phyloP scores from a whole-genome alignment of 225 moss, liverwort and hornwort genomes.

The Bryoerythrophyllum caledonicum region DNA sequence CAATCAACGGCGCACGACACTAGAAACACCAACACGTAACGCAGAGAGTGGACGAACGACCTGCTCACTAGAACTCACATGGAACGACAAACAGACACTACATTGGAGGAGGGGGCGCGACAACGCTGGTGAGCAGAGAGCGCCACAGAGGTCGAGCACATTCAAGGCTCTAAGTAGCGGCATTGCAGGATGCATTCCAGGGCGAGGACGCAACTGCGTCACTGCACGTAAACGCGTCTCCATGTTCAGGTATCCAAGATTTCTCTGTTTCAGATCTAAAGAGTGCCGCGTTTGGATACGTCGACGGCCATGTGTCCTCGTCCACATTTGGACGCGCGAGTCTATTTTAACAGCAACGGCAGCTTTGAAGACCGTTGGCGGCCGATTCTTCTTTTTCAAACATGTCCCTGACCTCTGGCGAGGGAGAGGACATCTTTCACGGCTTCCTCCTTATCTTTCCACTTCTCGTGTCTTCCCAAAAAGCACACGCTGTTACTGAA shows the following conservation, averaged over 20 bases:
- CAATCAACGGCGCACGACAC: neutral
- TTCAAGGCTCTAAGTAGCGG: neutral
- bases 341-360: neutral
- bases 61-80: neutral
- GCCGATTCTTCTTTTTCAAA: neutral
- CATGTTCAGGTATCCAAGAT: neutral
- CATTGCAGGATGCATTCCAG: neutral
- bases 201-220: neutral
- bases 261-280: neutral
- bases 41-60: neutral
- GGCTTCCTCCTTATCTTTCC: neutral
- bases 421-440: neutral
- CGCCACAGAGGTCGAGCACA: neutral
- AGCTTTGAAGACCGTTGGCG: neutral
- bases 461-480: neutral
- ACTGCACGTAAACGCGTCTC: neutral
- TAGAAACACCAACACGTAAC: neutral
- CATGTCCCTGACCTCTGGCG: neutral
- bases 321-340: neutral
- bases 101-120: neutral
- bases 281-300: neutral
- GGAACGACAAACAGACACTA: neutral
- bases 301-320: neutral
- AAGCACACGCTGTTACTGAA: no score
- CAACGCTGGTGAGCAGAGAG: neutral